phyloP scores from a whole-genome alignment of 257 asterid genomes.

The Solanum sitiens region DNA sequence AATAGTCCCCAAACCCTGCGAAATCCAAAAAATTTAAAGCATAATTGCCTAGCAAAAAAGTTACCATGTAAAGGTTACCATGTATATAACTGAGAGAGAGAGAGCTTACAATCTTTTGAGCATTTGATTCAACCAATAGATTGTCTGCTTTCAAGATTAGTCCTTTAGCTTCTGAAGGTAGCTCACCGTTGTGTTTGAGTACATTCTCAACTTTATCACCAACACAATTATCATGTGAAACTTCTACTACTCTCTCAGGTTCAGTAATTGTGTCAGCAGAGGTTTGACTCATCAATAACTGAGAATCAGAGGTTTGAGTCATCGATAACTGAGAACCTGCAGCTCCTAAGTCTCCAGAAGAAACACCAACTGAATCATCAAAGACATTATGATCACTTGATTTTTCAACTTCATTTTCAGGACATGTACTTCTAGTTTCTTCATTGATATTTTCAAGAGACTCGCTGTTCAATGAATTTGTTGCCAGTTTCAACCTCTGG shows the following conservation, averaged over 20 bases:
- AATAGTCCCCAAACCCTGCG: conserved; percentile 78
- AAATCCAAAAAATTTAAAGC: conserved; percentile 1
- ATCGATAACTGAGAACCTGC: conserved; percentile 24
- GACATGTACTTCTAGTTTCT: conserved; percentile 27
- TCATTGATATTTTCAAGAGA: conserved; percentile 22
- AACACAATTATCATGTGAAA: conserved; percentile 26
- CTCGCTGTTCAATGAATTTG: conserved; percentile 14
- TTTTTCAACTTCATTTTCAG: conserved; percentile 25
- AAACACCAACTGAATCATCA: conserved; percentile 19
- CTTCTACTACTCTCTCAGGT: conserved; percentile 34
- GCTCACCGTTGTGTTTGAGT: conserved; percentile 24
- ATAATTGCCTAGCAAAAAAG: not conserved
- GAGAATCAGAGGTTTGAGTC: conserved; percentile 22
- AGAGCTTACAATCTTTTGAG: conserved; percentile 52
- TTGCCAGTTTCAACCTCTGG: conserved; percentile 29
- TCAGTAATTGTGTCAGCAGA: conserved; percentile 24
- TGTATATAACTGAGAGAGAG: not conserved
- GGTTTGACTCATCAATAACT: conserved; percentile 18
- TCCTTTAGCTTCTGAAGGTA: conserved; percentile 30
- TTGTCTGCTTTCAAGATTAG: conserved; percentile 26
- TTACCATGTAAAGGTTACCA: not conserved
- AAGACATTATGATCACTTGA: conserved; percentile 21
- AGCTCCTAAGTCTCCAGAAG: conserved; percentile 25
- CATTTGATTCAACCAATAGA: conserved; percentile 35
- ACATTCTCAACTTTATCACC: conserved; percentile 19